Percentiles rank a stretch among this genome's conserved stretches.
Conservation (phyloP, 345 rosid genomes). For the Eucalyptus polybractea region DNA sequence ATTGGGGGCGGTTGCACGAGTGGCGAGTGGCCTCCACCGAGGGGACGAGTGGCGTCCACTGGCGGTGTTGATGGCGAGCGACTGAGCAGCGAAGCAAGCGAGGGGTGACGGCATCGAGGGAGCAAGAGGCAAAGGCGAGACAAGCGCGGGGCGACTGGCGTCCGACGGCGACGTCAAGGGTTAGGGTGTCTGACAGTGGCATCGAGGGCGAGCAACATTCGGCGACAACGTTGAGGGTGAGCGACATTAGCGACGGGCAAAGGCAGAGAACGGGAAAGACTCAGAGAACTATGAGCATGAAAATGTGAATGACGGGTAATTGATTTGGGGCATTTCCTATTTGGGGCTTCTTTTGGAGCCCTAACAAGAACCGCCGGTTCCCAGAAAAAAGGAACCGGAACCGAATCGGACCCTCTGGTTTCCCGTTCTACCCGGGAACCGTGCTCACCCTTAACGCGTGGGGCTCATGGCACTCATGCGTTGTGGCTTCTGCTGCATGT, state of each 20-base stretch:
- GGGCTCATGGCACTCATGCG: too few relatives aligned
- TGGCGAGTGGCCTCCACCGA: accelerated
- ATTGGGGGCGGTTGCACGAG: accelerated
- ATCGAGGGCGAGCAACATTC: accelerated
- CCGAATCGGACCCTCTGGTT: accelerated
- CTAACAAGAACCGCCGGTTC: accelerated
- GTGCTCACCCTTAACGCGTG: too few relatives aligned
- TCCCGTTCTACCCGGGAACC: accelerated
- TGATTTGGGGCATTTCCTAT: too few relatives aligned
- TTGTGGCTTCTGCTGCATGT: accelerated
- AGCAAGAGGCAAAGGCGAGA: too few relatives aligned
- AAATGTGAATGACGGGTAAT: too few relatives aligned
- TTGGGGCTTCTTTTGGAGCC: too few relatives aligned
- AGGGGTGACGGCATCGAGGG: too few relatives aligned
- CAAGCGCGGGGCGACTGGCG: accelerated
- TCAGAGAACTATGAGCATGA: too few relatives aligned
- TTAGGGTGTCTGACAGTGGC: accelerated
- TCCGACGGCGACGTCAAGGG: accelerated
- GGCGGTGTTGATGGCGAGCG: accelerated
- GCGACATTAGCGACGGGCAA: accelerated
- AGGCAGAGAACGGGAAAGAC: accelerated
- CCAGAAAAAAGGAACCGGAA: accelerated
- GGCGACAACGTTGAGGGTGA: accelerated
- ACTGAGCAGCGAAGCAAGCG: too few relatives aligned
- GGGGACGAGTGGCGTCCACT: too few relatives aligned